phyloP scores from a whole-genome alignment of 177 flowering plant species.

The Vitis hybrid region DNA sequence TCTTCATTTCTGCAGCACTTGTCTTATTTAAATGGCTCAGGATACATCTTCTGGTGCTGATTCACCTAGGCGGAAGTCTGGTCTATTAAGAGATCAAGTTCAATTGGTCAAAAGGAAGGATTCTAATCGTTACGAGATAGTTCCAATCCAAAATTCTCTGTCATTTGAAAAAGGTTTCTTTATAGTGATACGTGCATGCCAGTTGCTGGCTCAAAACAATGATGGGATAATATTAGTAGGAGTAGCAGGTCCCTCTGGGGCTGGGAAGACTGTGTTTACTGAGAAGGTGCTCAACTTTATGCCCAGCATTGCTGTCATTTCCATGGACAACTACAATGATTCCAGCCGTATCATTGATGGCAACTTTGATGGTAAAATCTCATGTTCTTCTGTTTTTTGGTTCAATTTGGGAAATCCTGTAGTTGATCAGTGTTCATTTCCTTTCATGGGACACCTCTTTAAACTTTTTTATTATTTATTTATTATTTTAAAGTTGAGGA shows the following conservation, averaged over 20 bases:
- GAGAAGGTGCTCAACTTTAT: constrained; percentile 89
- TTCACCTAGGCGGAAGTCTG: constrained; percentile 54
- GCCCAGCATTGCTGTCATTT: constrained; percentile 89
- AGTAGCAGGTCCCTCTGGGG: constrained; percentile 95
- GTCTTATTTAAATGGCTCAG: constrained; percentile 44
- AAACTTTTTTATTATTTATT: too few species aligned
- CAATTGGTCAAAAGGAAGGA: constrained; percentile 70
- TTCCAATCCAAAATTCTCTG: constrained; percentile 64
- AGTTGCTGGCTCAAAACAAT: constrained; percentile 83
- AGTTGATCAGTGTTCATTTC: too few species aligned
- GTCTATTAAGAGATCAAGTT: constrained; percentile 85
- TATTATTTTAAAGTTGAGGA: too few species aligned
- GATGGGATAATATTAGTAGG: constrained; percentile 82
- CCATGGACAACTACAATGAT: constrained; percentile 97
- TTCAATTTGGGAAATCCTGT: too few species aligned
- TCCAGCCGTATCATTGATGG: constrained; percentile 87
- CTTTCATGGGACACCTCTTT: too few species aligned
- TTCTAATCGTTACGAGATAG: constrained; percentile 75
- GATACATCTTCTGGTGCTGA: constrained; percentile 42
- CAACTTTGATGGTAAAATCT: constrained; percentile 80
- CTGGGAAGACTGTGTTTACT: constrained; percentile 94
- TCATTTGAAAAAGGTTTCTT: constrained; percentile 97
- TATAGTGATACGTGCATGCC: constrained; percentile 88
- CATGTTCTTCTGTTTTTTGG: constrained; percentile 3
- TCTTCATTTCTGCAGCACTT: too few species aligned